phyloP scores from a whole-genome alignment of 2,329 filamentous ascomycete genomes.

The Fusarium cyanostomum region DNA sequence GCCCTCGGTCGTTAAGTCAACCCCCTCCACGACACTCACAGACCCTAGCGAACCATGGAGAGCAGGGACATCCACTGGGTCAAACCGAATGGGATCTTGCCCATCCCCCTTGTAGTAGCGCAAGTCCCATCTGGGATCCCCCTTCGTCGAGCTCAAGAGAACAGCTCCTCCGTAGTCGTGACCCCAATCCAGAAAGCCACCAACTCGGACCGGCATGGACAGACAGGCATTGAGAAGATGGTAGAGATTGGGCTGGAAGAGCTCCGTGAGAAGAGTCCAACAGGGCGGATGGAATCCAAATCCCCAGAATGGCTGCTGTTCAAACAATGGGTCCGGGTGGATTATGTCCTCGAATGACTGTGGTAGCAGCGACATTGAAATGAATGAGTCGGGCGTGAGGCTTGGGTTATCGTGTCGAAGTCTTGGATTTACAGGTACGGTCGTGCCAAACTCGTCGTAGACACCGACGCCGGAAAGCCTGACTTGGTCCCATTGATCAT shows the following conservation, averaged over 20 bases:
- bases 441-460: background rate
- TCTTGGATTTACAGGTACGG: background rate
- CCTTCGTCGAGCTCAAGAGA: too few relatives aligned
- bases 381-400: background rate
- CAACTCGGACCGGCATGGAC: conserved; percentile 9
- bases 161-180: conserved; percentile 15
- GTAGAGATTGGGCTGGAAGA: background rate
- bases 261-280: conserved; percentile 10
- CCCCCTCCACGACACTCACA: too few relatives aligned
- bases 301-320: conserved; percentile 8
- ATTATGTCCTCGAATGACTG: background rate
- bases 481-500: background rate
- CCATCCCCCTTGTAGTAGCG: too few relatives aligned
- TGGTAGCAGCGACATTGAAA: background rate
- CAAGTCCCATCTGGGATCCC: too few relatives aligned
- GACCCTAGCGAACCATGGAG: too few relatives aligned
- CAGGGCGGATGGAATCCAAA: conserved; percentile 22
- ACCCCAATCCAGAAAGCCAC: conserved; percentile 19
- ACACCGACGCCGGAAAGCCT: background rate
- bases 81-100: too few relatives aligned
- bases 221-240: conserved; percentile 7
- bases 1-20: too few relatives aligned
- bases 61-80: too few relatives aligned
- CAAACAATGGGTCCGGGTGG: background rate
- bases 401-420: background rate